Evolutionary conservation across 169 alveolate species (phyloP).

Genomic region (Toxoplasma gondii): DNA sequence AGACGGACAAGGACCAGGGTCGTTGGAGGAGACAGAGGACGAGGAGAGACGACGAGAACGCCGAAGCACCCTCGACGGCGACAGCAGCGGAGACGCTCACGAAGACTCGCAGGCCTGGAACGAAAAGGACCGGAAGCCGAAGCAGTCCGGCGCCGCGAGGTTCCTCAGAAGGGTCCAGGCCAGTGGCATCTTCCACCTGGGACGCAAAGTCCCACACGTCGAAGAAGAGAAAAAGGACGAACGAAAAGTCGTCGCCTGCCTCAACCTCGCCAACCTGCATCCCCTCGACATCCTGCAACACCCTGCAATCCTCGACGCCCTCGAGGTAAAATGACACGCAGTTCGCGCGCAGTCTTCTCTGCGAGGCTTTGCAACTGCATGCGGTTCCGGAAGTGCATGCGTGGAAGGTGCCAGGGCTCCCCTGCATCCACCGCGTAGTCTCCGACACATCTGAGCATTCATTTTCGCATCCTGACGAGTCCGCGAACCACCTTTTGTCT

Average conservation of each 20-base stretch:
- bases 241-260: not conserved
- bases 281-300: conserved; percentile 62
- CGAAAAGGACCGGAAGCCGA: not conserved
- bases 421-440: too few relatives aligned
- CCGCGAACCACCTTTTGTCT: too few relatives aligned
- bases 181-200: not conserved
- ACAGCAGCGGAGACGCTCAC: too few relatives aligned
- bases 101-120: not conserved
- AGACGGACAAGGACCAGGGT: not conserved
- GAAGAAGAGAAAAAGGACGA: not conserved
- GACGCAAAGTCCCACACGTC: not conserved
- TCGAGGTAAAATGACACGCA: not conserved
- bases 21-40: not conserved
- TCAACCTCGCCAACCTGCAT: conserved; percentile 29
- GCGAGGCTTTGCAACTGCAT: too few relatives aligned
- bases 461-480: too few relatives aligned
- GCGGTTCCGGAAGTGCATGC: too few relatives aligned
- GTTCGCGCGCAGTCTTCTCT: too few relatives aligned
- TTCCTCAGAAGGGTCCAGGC: not conserved
- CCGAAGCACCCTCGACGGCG: too few relatives aligned
- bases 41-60: not conserved
- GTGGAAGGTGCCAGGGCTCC: not conserved
- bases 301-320: conserved; percentile 49
- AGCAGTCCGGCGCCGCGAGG: not conserved
- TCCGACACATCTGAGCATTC: too few relatives aligned